Conservation (phyloP, 176 grass and related monocot genomes). For the Tillandsia leiboldiana region DNA sequence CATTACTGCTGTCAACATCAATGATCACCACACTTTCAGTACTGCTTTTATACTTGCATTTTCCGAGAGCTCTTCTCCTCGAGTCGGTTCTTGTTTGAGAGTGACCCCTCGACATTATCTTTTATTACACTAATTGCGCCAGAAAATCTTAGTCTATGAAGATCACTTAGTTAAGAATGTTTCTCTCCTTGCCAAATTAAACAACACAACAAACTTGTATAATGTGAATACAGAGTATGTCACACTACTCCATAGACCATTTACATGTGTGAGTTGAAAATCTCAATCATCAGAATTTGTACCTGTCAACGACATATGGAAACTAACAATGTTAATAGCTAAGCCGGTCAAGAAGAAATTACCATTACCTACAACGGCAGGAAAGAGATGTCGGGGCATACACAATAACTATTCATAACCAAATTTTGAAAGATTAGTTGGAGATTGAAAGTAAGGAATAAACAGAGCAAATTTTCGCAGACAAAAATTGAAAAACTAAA, state of each 20-base stretch:
- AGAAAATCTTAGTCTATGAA: not conserved
- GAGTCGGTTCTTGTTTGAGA: conserved; percentile 11
- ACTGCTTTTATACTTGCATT: conserved; percentile 21
- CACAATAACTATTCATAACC: no score
- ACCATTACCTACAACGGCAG: not conserved
- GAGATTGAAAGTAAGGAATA: no score
- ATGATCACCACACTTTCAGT: conserved; percentile 24
- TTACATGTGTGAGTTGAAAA: not conserved
- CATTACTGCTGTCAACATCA: conserved; percentile 42
- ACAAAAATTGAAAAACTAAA: no score
- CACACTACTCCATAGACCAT: not conserved
- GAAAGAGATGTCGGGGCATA: no score
- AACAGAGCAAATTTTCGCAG: no score
- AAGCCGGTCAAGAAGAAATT: not conserved
- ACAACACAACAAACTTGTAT: no score
- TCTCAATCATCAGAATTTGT: not conserved
- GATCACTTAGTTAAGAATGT: not conserved
- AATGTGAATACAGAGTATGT: not conserved
- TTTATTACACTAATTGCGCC: not conserved
- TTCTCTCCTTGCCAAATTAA: no score
- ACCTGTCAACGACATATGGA: not conserved
- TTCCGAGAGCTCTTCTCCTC: conserved; percentile 20
- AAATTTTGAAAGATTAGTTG: no score
- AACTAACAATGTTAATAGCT: not conserved
- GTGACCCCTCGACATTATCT: conserved; percentile 34